These are phyloP conservation scores for Jatropha podagrica DNA, from an alignment of 441 rosid genomes.

Conservation along the genomic window DNA sequence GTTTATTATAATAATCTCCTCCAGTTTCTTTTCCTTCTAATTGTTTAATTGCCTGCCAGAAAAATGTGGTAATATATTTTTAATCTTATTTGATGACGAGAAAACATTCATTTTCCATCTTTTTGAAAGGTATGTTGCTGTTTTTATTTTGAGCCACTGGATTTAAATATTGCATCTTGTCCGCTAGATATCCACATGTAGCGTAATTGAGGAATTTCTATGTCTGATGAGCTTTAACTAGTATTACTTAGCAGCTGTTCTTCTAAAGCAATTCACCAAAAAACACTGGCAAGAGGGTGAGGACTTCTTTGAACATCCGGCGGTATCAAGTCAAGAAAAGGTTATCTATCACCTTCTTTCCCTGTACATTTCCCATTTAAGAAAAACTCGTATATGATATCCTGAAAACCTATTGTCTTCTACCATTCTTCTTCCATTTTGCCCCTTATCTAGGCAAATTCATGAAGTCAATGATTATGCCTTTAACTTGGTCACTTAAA, in stretches of 20 bases:
- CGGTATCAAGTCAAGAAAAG: slow-evolving; percentile 73
- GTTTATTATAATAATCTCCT: neutral
- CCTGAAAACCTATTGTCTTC: neutral
- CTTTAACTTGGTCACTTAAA: neutral
- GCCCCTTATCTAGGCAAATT: neutral
- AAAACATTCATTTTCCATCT: neutral
- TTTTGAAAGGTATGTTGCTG: neutral
- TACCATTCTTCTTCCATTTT: too few species aligned
- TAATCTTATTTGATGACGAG: neutral
- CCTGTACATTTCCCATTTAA: neutral
- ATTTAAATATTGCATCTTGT: neutral
- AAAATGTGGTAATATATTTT: neutral
- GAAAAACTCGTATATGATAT: neutral
- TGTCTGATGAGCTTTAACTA: slow-evolving; percentile 52
- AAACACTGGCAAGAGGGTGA: slow-evolving; percentile 95
- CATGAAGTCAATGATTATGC: neutral
- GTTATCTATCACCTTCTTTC: slow-evolving; percentile 33
- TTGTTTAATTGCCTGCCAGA: neutral
- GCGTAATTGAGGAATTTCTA: neutral
- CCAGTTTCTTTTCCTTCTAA: neutral
- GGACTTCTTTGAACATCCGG: slow-evolving; percentile 75
- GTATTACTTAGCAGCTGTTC: slow-evolving; percentile 81
- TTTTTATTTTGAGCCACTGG: neutral
- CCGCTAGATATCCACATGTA: neutral
- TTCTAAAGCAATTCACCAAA: slow-evolving; percentile 84